Evolutionary conservation across 2,329 filamentous ascomycete genomes (phyloP), one percentile per base, ranked within the genome.

Genomic region (Didymella segeticola): DNA sequence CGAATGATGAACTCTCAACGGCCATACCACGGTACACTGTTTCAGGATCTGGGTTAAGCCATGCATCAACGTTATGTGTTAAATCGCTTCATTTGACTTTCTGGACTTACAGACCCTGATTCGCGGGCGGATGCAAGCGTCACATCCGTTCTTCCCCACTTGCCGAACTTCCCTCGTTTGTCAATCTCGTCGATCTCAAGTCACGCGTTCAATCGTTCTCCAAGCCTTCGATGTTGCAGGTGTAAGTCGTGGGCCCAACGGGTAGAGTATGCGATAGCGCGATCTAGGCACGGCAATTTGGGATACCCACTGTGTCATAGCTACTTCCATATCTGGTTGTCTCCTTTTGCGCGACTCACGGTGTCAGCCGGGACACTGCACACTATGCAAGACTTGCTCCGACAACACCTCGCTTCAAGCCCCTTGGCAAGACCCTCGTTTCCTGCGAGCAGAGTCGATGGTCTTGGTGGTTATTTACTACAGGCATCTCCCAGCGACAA

Each of bases 21-120:
- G n/a, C n/a, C 9, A 8, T 36, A 7, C 38, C 22, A 4, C 14
- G 22, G n/a, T 36, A 29, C 27, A 17, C 6, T 39, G 45, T 49
- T 49, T 46, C 51, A 27, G 9, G 15, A 19, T 23, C 41, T 12
- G 22, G 43, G 45, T 34, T 49, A 26, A 53, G 33, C 43, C 50
- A 43, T 43, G 43, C 25, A 43, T 25, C 15, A 38, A 38, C 17
- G 9, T 34, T 43, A 20, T 10, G 11, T 4, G 31, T 14, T 33
- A 23, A 31, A 43, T n/a, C 27, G 26, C 38, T 27, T 25, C 15
- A 3, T n/a, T 22, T 9, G n/a, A 39, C n/a, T n/a, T n/a, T n/a
- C n/a, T n/a, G n/a, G n/a, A n/a, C 20, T 14, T 29, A 15, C n/a
- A 33, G 48, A 26, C 27, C 39, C 26, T 43, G 38, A 43, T 54